Percentiles rank a stretch among this genome's conserved stretches.
These are phyloP conservation scores for Galium porrigens DNA, from an alignment of 305 asterid genomes.

Conservation along the genomic window DNA sequence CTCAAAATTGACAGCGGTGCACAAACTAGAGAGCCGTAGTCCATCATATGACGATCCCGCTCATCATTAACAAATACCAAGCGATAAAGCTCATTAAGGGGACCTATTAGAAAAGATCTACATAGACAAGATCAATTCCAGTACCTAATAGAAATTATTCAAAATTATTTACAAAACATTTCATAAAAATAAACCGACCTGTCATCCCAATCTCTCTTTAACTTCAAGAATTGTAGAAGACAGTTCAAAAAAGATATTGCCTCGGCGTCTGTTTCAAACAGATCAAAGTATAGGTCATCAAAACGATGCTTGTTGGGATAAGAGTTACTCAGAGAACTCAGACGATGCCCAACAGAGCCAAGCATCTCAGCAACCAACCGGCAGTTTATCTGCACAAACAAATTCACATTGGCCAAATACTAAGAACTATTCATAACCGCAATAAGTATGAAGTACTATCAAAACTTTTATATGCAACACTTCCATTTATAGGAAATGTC, in stretches of 20 bases:
- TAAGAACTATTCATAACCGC: neutral
- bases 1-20: slow-evolving; percentile 53
- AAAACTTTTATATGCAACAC: neutral
- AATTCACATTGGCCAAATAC: neutral
- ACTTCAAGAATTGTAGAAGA: slow-evolving; percentile 60
- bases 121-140: slow-evolving; percentile 17
- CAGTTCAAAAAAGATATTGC: slow-evolving; percentile 35
- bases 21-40: slow-evolving; percentile 32
- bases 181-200: slow-evolving; percentile 32
- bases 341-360: slow-evolving; percentile 35
- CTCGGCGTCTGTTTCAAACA: slow-evolving; percentile 30
- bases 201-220: slow-evolving; percentile 54
- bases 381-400: slow-evolving; percentile 46
- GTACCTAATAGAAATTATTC: neutral
- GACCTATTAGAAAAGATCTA: slow-evolving; percentile 55
- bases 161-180: neutral
- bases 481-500: too few species aligned
- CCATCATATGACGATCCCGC: slow-evolving; percentile 28
- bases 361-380: slow-evolving; percentile 39
- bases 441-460: neutral
- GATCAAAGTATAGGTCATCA: slow-evolving; percentile 18
- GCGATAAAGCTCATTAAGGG: slow-evolving; percentile 59
- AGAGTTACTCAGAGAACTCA: slow-evolving; percentile 26
- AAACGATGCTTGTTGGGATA: slow-evolving; percentile 36
- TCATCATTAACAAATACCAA: slow-evolving; percentile 30